A percentile compares a stretch with the other conserved stretches of the same genome.
phyloP scores from a whole-genome alignment of 345 rosid species.

The Moringa oleifera region DNA sequence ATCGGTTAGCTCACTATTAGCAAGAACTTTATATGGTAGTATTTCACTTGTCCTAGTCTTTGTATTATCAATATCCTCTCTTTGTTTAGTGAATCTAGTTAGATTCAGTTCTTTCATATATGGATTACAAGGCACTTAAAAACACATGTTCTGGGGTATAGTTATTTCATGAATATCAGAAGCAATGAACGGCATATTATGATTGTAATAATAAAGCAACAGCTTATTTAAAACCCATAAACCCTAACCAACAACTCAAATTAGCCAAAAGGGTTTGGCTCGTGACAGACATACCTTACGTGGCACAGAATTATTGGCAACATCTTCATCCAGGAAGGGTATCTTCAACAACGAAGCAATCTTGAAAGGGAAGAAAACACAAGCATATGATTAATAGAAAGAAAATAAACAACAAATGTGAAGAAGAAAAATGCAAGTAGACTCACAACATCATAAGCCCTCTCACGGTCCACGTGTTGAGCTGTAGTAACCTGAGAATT shows the following conservation, averaged over 20 bases:
- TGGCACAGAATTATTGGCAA: constrained; percentile 57
- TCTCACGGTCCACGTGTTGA: constrained; percentile 79
- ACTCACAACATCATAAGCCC: constrained; percentile 77
- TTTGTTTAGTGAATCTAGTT: too few species aligned
- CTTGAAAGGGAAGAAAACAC: constrained; percentile 27
- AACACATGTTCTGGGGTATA: not conserved
- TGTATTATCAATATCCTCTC: too few species aligned
- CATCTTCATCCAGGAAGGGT: constrained; percentile 74
- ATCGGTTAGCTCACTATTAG: too few species aligned
- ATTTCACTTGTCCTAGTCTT: too few species aligned
- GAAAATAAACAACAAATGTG: not conserved
- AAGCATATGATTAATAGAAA: constrained; percentile 12
- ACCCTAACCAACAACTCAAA: not conserved
- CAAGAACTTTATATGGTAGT: too few species aligned
- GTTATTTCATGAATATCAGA: not conserved
- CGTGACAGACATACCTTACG: constrained; percentile 63
- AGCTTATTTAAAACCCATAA: not conserved
- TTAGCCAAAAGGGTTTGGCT: not conserved
- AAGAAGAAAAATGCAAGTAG: not conserved
- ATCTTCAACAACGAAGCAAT: constrained; percentile 82
- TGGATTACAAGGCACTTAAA: not conserved
- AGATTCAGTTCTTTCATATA: too few species aligned
- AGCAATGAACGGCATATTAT: not conserved
- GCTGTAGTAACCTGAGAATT: constrained; percentile 70
- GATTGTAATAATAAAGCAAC: too few species aligned